Percentiles rank a stretch among this genome's conserved stretches.
phyloP scores from a whole-genome alignment of 192 early-diverging fungal species.

The Polychytrium aggregatum region DNA sequence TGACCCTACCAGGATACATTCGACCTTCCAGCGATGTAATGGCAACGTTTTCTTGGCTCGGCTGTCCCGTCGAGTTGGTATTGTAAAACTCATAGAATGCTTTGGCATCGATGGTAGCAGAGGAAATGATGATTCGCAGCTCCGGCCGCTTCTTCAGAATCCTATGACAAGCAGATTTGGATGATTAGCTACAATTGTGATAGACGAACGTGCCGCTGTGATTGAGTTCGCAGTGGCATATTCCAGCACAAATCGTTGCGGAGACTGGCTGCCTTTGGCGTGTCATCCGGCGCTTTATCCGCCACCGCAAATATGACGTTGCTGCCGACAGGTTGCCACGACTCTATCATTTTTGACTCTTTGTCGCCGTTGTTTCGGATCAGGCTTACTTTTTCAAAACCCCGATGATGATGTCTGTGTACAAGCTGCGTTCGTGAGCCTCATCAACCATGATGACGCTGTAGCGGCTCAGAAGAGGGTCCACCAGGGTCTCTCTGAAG shows the following conservation, averaged over 20 bases:
- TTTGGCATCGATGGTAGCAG: constrained; percentile 72
- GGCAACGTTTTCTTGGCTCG: constrained; percentile 37
- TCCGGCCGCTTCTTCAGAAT: constrained; percentile 62
- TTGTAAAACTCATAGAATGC: constrained; percentile 62
- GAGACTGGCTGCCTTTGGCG: no score
- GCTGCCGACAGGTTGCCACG: no score
- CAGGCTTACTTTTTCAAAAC: constrained; percentile 64
- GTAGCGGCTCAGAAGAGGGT: constrained; percentile 62
- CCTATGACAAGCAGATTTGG: constrained; percentile 22
- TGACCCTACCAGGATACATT: constrained; percentile 43
- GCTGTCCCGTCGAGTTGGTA: constrained; percentile 25
- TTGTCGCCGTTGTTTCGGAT: neutral
- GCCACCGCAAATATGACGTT: no score
- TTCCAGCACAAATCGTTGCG: no score
- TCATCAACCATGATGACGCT: constrained; percentile 74
- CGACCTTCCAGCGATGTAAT: constrained; percentile 67
- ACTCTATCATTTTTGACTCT: neutral
- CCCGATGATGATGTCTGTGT: constrained; percentile 63
- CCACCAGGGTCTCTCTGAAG: constrained; percentile 65
- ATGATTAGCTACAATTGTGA: no score
- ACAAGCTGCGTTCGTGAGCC: constrained; percentile 60
- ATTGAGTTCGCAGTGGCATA: no score
- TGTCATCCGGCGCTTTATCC: no score
- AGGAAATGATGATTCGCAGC: constrained; percentile 62
- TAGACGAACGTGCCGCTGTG: no score